These are phyloP conservation scores for Ophiostoma novo-ulmi DNA, from an alignment of 2,329 filamentous ascomycete species.

Conservation along the genomic window DNA sequence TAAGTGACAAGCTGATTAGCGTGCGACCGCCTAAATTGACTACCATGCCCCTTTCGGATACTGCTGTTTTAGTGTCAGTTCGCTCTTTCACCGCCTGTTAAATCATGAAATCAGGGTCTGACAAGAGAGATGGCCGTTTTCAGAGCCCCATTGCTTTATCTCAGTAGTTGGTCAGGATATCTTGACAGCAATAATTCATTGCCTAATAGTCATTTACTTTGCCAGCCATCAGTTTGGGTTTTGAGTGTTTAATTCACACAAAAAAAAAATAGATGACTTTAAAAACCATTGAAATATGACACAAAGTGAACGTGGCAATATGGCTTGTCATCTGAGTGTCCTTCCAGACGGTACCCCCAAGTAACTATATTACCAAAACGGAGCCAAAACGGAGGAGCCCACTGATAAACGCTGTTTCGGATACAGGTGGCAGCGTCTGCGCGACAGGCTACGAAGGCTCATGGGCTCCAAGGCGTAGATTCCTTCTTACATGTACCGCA, in stretches of 20 bases:
- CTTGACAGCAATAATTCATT: neutral
- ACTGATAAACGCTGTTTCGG: neutral
- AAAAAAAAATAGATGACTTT: neutral
- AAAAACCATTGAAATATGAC: neutral
- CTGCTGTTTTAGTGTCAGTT: conserved; percentile 4
- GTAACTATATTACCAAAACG: neutral
- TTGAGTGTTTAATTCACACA: neutral
- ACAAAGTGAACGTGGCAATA: neutral
- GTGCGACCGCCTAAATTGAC: neutral
- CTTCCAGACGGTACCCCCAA: neutral
- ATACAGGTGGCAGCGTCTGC: neutral
- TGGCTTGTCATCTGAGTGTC: neutral
- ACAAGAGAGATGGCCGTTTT: neutral
- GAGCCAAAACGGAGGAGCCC: neutral
- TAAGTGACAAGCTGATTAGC: neutral
- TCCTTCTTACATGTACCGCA: conserved; percentile 1
- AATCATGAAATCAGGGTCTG: neutral
- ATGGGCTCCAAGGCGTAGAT: neutral
- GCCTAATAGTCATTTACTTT: neutral
- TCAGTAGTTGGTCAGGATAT: neutral
- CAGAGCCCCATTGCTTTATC: neutral
- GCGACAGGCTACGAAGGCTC: neutral
- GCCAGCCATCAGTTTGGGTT: neutral
- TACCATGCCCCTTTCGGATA: neutral
- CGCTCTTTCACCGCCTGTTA: neutral